Base-by-base conservation (phyloP, 2,329 filamentous ascomycete genomes). In the Sordariomycetes sp. region DNA sequence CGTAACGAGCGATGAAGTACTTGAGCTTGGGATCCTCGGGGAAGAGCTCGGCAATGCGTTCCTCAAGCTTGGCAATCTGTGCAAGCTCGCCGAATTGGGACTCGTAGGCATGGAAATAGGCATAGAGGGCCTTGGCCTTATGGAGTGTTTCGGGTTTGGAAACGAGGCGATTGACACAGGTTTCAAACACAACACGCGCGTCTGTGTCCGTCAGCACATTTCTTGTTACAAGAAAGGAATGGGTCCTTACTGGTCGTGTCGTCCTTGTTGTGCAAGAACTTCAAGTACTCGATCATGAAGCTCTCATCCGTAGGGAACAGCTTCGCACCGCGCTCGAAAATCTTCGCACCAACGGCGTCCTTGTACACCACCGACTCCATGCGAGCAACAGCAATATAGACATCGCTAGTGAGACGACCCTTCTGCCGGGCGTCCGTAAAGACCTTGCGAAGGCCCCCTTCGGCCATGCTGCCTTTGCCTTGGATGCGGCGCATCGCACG, bases 361-460 rank as follows among this genome's bases (percentile, higher is more conserved):
- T 94, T 92, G 59, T 98, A 98, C 45, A 93, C 93, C 46, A 94
- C 81, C 53, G 92, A 90, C 56, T 98, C 92, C 50, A 98, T 84
- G 39, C 94, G 69, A 12, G 93, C 92, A 45, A 86, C 86, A 1
- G 87, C 87, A 35, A 95, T 84, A 52, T 98, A 98, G 6, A 95
- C 86, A 53, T 96, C 92, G 47, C 86, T 94, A 7, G 86, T 92
- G 30, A 98, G 73, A 34, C 87, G 82, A 14, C 92, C 93, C 43
- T 80, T 79, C 48, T 84, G 82, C 21, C 92, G 78, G 31, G 92
- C 88, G 55, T 96, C 87, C 3, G 78, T 80, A 51, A 98, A 96
- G 10, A 95, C 78, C 45, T 86, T 82, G 40, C 92, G 77, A 46
- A 93, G 82, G 4, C 92, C 92, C 7, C 92, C 92, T 25, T 66